Percentiles rank a stretch among this genome's conserved stretches.
Conservation (phyloP, 2,329 filamentous ascomycete genomes). For the Colletotrichum siamense region DNA sequence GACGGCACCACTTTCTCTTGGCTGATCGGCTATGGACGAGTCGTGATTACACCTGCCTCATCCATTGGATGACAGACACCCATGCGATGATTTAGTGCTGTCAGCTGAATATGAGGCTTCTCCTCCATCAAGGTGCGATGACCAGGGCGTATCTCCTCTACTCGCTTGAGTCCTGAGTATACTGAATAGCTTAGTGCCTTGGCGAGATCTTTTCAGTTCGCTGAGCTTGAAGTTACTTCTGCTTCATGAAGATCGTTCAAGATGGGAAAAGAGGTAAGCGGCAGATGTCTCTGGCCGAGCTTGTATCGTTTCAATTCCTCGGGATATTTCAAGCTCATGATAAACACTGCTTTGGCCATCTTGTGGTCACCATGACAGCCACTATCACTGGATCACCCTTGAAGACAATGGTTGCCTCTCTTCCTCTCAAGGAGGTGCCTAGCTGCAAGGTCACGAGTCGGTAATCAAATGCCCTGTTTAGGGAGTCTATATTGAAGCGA, state of each 20-base stretch:
- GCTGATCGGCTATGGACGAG: background rate
- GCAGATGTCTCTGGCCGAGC: background rate
- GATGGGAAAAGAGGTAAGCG: fast-evolving
- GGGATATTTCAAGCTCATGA: background rate
- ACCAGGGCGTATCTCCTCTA: background rate
- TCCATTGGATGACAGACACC: background rate
- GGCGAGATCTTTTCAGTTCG: background rate
- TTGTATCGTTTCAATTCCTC: background rate
- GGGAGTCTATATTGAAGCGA: background rate
- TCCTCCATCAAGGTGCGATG: background rate
- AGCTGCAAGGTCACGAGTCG: background rate
- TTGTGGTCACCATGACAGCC: background rate
- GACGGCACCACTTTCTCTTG: background rate
- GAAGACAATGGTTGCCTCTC: background rate
- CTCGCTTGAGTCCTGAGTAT: background rate
- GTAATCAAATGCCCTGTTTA: background rate
- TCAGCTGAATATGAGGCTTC: background rate
- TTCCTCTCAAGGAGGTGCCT: background rate
- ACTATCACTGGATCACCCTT: background rate
- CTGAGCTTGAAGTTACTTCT: background rate
- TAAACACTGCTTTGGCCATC: background rate
- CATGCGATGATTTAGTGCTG: background rate
- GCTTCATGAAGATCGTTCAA: background rate
- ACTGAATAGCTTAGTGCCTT: background rate
- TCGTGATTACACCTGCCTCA: background rate